phyloP scores from a whole-genome alignment of 2,329 filamentous ascomycete species.

The Samsoniella hepiali region DNA sequence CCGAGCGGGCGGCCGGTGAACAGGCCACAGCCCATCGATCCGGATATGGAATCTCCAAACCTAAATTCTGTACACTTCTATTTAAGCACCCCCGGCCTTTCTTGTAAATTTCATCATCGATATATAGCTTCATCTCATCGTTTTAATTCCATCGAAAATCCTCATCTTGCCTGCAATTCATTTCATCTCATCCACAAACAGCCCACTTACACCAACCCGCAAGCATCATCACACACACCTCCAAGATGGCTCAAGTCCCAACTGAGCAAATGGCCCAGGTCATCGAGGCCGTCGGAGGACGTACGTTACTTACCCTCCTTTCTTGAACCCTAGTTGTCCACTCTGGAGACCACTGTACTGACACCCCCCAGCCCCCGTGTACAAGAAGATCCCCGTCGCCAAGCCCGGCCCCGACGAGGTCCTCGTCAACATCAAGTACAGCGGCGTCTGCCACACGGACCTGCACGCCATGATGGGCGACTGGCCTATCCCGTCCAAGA shows the following conservation, averaged over 20 bases:
- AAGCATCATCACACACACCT: conserved; percentile 19
- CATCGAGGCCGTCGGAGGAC: conserved; percentile 74
- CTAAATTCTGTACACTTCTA: conserved; percentile 15
- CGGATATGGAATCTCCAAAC: too few species aligned
- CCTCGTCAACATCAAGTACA: conserved; percentile 86
- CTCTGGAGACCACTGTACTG: background rate
- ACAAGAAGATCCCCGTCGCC: conserved; percentile 78
- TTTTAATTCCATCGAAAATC: too few species aligned
- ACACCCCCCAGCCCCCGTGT: conserved; percentile 51
- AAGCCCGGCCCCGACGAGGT: conserved; percentile 86
- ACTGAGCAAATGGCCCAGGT: conserved; percentile 89
- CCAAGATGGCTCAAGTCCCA: conserved; percentile 56
- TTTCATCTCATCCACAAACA: background rate
- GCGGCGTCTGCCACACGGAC: conserved; percentile 88
- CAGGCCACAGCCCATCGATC: too few species aligned
- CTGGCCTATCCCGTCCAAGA: conserved; percentile 79
- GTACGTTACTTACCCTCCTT: conserved; percentile 37
- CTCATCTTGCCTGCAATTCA: too few species aligned
- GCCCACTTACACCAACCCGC: conserved; percentile 1
- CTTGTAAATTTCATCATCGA: too few species aligned
- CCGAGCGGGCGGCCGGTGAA: background rate
- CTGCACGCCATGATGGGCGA: conserved; percentile 78
- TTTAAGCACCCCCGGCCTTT: background rate
- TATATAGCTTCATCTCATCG: too few species aligned
- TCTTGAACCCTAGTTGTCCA: background rate